Conservation (phyloP, 768 basidiomycete species). For the Lactarius indigo region DNA sequence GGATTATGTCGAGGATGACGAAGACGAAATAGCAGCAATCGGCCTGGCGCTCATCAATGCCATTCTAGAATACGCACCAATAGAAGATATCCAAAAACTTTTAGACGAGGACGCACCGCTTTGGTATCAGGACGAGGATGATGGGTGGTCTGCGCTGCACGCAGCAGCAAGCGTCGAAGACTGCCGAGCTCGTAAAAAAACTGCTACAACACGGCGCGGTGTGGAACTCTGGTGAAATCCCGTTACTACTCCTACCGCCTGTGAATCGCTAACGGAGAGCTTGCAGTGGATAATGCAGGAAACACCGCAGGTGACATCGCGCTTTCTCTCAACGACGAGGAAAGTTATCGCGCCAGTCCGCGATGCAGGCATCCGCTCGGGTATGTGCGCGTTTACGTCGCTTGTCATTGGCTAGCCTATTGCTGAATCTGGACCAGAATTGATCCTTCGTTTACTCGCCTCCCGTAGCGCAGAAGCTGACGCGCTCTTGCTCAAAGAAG, state of each 20-base stretch:
- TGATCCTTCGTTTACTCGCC: slow-evolving; percentile 63
- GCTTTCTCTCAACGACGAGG: slow-evolving; percentile 74
- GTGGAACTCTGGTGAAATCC: slow-evolving; percentile 78
- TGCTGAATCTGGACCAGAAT: slow-evolving; percentile 42
- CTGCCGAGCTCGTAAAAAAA: slow-evolving; percentile 53
- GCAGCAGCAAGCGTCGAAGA: slow-evolving; percentile 79
- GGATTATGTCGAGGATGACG: slow-evolving; percentile 26
- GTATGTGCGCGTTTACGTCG: slow-evolving; percentile 40
- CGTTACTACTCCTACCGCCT: slow-evolving; percentile 24
- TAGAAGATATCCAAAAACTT: slow-evolving; percentile 43
- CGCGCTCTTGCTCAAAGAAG: slow-evolving; percentile 43
- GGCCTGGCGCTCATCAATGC: slow-evolving; percentile 58
- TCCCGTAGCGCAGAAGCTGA: slow-evolving; percentile 36
- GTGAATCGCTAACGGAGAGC: background rate
- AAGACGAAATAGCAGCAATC: slow-evolving; percentile 33
- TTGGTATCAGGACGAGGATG: slow-evolving; percentile 82
- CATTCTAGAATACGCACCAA: slow-evolving; percentile 49
- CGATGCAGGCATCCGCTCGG: slow-evolving; percentile 90
- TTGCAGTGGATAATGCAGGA: slow-evolving; percentile 67
- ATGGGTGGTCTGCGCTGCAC: slow-evolving; percentile 79
- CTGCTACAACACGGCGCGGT: slow-evolving; percentile 80
- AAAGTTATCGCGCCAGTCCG: slow-evolving; percentile 75
- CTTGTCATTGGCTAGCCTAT: background rate
- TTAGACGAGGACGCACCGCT: slow-evolving; percentile 70
- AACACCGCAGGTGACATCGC: slow-evolving; percentile 91